A percentile compares a stretch with the other conserved stretches of the same genome.
Conservation (phyloP, 2,329 filamentous ascomycete species). For the Aphanocladium album region DNA sequence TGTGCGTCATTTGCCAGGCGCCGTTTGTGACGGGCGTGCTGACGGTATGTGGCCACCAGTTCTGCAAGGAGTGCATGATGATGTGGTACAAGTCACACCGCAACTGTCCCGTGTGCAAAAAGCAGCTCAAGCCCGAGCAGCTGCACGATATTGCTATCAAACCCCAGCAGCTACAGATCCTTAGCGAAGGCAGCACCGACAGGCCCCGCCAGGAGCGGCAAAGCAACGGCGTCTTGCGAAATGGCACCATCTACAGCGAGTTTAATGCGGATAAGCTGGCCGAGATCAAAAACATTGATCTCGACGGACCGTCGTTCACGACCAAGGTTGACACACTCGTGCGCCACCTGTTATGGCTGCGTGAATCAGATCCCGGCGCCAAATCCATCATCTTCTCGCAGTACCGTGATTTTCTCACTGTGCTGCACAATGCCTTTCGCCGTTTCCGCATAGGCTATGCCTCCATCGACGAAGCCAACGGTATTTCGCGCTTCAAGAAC, state of each 20-base stretch:
- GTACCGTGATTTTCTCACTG: conserved; percentile 70
- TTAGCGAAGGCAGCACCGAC: conserved; percentile 29
- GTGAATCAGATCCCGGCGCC: conserved; percentile 75
- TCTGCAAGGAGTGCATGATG: conserved; percentile 81
- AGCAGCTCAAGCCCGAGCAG: conserved; percentile 56
- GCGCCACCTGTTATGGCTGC: conserved; percentile 80
- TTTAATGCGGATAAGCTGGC: conserved; percentile 66
- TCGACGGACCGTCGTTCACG: conserved; percentile 69
- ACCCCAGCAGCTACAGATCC: conserved; percentile 65
- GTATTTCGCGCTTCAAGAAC: conserved; percentile 70
- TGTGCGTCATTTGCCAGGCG: conserved; percentile 82
- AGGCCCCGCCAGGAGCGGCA: conserved; percentile 17
- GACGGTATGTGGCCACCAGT: conserved; percentile 87
- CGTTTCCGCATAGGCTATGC: conserved; percentile 69
- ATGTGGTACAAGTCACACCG: conserved; percentile 70
- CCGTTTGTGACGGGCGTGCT: conserved; percentile 72
- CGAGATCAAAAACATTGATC: conserved; percentile 76
- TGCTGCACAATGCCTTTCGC: conserved; percentile 65
- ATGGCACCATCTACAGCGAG: conserved; percentile 65
- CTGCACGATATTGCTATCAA: conserved; percentile 84
- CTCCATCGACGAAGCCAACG: conserved; percentile 62
- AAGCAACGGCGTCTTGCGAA: conserved; percentile 48
- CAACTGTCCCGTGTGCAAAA: conserved; percentile 84
- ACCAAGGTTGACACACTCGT: conserved; percentile 84
- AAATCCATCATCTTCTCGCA: conserved; percentile 96